Conservation (phyloP, 1,139 yeast species). For the Nakaseomyces kungkrabaensis region DNA sequence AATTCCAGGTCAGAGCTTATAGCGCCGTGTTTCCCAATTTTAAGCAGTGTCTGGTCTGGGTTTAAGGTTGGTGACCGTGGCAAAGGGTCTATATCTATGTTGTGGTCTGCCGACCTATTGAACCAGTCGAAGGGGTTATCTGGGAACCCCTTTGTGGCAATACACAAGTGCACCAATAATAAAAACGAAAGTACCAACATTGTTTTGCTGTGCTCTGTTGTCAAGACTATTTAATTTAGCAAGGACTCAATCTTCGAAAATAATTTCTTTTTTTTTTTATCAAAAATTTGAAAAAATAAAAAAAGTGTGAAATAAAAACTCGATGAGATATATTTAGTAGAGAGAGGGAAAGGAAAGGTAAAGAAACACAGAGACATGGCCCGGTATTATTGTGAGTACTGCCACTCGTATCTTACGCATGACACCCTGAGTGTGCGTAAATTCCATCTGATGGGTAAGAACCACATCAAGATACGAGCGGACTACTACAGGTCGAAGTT, state of each 20-base stretch:
- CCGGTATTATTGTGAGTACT: conserved; percentile 73
- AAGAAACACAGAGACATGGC: conserved; percentile 24
- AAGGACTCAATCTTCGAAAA: no score
- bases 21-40: conserved; percentile 44
- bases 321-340: neutral
- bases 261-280: no score
- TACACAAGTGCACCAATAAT: neutral
- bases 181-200: neutral
- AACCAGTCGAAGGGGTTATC: conserved; percentile 1
- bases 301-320: neutral
- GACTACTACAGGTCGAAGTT: conserved; percentile 45
- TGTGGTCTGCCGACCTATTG: conserved; percentile 11
- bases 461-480: conserved; percentile 65
- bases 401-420: conserved; percentile 78
- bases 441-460: conserved; percentile 71
- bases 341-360: neutral
- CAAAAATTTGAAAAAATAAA: no score
- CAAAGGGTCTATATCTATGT: conserved; percentile 28
- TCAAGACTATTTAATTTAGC: no score
- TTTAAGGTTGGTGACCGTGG: conserved; percentile 30
- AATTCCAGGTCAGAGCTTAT: conserved; percentile 65
- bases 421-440: conserved; percentile 82
- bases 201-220: neutral
- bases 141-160: neutral
- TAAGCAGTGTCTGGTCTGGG: conserved; percentile 32